A percentile compares a stretch with the other conserved stretches of the same genome.
phyloP scores from a whole-genome alignment of 2,329 filamentous ascomycete species.

The Anthostomella pinea region DNA sequence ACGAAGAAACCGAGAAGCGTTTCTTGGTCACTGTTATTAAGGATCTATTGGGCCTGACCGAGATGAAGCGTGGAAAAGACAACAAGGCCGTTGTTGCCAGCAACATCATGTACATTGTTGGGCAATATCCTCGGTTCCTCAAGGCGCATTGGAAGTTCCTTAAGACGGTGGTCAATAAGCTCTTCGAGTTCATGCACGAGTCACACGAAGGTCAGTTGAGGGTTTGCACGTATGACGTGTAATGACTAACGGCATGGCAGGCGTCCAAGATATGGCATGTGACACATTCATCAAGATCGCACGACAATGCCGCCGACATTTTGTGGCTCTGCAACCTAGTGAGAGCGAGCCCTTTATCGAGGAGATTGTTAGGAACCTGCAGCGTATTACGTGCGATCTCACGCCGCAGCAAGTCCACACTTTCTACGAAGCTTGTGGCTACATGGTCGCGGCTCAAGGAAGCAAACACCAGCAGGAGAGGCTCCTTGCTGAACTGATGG shows the following conservation, averaged over 20 bases:
- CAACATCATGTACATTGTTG: constrained; percentile 99
- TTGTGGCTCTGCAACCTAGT: constrained; percentile 91
- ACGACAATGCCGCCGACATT: constrained; percentile 95
- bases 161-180: constrained; percentile 98
- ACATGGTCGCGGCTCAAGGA: constrained; percentile 98
- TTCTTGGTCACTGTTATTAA: constrained; percentile 99
- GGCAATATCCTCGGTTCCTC: constrained; percentile 95
- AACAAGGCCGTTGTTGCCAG: constrained; percentile 99
- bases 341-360: constrained; percentile 97
- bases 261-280: constrained; percentile 99
- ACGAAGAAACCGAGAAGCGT: constrained; percentile 97
- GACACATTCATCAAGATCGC: constrained; percentile 99
- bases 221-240: background rate
- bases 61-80: constrained; percentile 99
- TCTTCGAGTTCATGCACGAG: constrained; percentile 99
- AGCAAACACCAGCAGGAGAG: constrained; percentile 93
- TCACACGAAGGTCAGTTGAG: constrained; percentile 80
- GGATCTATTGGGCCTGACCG: constrained; percentile 90
- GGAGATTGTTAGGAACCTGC: constrained; percentile 93
- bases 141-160: constrained; percentile 99
- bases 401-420: constrained; percentile 97
- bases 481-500: constrained; percentile 88
- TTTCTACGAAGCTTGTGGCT: constrained; percentile 97
- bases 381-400: constrained; percentile 92
- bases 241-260: constrained; percentile 40